phyloP scores from a whole-genome alignment of 805 yeast genomes.

The Suhomyces faveliae region DNA sequence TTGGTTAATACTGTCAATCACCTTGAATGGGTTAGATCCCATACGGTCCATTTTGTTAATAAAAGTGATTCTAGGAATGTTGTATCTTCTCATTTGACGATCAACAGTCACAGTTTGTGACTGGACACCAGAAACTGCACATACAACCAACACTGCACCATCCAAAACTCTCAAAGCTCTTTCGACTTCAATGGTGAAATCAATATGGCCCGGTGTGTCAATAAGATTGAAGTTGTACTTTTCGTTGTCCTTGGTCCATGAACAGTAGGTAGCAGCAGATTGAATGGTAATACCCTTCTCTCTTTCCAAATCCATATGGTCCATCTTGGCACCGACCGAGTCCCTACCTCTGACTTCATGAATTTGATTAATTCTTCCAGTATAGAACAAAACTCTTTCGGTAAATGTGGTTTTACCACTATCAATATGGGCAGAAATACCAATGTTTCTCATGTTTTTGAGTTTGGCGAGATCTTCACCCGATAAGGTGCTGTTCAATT shows the following conservation, averaged over 20 bases:
- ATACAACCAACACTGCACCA: conserved; percentile 97
- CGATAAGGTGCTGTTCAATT: conserved; percentile 47
- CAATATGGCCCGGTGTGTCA: conserved; percentile 99
- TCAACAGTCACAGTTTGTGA: conserved; percentile 98
- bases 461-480: conserved; percentile 54
- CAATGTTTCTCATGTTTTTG: conserved; percentile 79
- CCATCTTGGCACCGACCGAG: conserved; percentile 99
- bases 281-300: conserved; percentile 99
- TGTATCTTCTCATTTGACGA: conserved; percentile 97
- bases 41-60: conserved; percentile 98
- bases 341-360: conserved; percentile 97
- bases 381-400: conserved; percentile 92
- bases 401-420: conserved; percentile 98
- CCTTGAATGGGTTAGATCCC: conserved; percentile 98
- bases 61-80: conserved; percentile 94
- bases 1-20: conserved; percentile 83
- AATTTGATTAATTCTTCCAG: conserved; percentile 95
- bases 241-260: conserved; percentile 77
- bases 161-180: conserved; percentile 97
- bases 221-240: conserved; percentile 88
- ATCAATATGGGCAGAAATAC: conserved; percentile 97
- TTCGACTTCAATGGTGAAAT: conserved; percentile 97
- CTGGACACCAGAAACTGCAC: conserved; percentile 98
- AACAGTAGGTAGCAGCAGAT: conserved; percentile 97
- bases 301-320: conserved; percentile 96